A percentile compares a stretch with the other conserved stretches of the same genome.
Conservation (phyloP, 2,329 filamentous ascomycete species). For the Ceratocystis variospora region DNA sequence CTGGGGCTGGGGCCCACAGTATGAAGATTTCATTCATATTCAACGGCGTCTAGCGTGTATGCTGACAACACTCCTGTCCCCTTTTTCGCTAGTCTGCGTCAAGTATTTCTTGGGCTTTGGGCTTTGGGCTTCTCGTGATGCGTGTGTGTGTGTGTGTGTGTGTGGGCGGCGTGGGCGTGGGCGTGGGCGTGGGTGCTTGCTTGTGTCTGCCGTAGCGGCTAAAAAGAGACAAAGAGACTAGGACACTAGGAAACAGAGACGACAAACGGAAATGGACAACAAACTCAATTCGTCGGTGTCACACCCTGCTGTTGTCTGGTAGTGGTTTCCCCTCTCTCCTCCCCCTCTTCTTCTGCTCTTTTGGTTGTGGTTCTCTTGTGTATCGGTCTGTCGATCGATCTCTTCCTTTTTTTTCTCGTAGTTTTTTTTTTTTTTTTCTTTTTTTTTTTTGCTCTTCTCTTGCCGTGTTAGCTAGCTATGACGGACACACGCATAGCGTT, state of each 20-base stretch:
- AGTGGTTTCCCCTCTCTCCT: not conserved
- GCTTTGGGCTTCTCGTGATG: too few species aligned
- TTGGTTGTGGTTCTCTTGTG: not conserved
- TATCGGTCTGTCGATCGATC: constrained; percentile 2
- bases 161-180: too few species aligned
- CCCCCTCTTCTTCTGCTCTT: not conserved
- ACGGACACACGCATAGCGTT: not conserved
- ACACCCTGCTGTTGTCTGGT: not conserved
- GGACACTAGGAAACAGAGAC: not conserved
- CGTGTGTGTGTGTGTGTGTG: too few species aligned
- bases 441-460: not conserved
- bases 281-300: not conserved
- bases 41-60: too few species aligned
- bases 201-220: not conserved
- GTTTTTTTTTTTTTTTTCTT: not conserved
- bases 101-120: too few species aligned
- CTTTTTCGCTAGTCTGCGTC: too few species aligned
- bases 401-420: not conserved
- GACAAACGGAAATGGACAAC: not conserved
- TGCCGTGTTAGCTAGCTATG: too few species aligned
- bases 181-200: too few species aligned
- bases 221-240: not conserved
- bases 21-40: too few species aligned
- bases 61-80: too few species aligned
- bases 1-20: too few species aligned